A percentile compares a stretch with the other conserved stretches of the same genome.
phyloP scores from a whole-genome alignment of 495 filamentous ascomycete genomes.

The Xanthoparmelia taractica region DNA sequence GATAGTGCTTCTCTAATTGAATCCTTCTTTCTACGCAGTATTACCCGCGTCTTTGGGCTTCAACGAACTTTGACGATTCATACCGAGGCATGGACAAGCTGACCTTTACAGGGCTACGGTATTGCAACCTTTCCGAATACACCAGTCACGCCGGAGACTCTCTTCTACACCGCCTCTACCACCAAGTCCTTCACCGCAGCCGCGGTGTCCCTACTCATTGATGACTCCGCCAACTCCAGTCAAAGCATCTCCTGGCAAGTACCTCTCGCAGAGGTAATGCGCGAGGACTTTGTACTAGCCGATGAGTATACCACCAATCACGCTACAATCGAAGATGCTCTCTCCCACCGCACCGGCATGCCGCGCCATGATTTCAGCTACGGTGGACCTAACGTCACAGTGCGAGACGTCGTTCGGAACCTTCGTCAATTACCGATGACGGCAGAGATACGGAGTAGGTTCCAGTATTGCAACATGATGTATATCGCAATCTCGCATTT shows the following conservation, averaged over 20 bases:
- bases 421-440: conserved; percentile 40
- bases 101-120: conserved; percentile 43
- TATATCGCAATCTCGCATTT: conserved; percentile 39
- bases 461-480: conserved; percentile 49
- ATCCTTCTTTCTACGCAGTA: not conserved
- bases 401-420: conserved; percentile 31
- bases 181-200: conserved; percentile 53
- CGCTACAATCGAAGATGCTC: conserved; percentile 45
- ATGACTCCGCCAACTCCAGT: conserved; percentile 29
- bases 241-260: conserved; percentile 41
- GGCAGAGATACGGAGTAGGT: conserved; percentile 34
- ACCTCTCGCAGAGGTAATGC: conserved; percentile 41
- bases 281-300: conserved; percentile 46
- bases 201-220: conserved; percentile 40
- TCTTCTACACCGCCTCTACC: conserved; percentile 42
- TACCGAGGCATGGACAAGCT: not conserved
- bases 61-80: not conserved
- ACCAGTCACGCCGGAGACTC: conserved; percentile 38
- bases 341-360: conserved; percentile 45
- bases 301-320: conserved; percentile 39
- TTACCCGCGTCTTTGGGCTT: no score
- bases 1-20: no score
- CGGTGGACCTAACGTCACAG: conserved; percentile 22
- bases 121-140: conserved; percentile 34
- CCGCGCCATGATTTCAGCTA: conserved; percentile 37